Evolutionary conservation across 495 filamentous ascomycete genomes (phyloP).

Genomic region (Xylaria scruposa): DNA sequence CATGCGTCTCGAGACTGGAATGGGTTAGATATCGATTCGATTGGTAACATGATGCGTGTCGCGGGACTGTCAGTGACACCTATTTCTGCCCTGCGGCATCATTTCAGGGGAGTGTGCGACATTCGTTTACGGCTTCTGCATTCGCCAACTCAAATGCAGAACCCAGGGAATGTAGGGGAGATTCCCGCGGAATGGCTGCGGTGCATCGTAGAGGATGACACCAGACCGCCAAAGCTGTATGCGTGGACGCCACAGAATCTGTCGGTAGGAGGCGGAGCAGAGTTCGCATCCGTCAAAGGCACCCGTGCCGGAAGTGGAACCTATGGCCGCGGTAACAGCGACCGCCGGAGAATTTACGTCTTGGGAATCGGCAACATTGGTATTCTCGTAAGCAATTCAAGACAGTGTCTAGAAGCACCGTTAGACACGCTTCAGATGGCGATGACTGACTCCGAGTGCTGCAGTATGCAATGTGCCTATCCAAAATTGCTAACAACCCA

Average conservation of each 20-base stretch:
- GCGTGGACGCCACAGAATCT: constrained; percentile 43
- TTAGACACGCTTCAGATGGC: too few relatives aligned
- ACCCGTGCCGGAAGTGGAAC: background rate
- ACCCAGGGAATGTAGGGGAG: background rate
- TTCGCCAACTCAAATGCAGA: constrained; percentile 11
- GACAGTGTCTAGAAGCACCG: too few relatives aligned
- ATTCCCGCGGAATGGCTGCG: constrained; percentile 32
- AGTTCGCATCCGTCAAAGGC: background rate
- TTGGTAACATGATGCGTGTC: constrained; percentile 12
- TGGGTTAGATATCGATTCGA: background rate
- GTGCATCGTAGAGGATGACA: constrained; percentile 28
- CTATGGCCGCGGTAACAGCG: background rate
- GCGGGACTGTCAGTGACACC: background rate
- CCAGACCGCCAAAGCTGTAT: constrained; percentile 39
- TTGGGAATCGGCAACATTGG: constrained; percentile 65
- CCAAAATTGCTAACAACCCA: constrained; percentile 37
- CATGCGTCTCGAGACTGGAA: background rate
- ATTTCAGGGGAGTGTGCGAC: background rate
- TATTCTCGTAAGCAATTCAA: too few relatives aligned
- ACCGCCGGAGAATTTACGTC: constrained; percentile 45
- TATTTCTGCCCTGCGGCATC: background rate
- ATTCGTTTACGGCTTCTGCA: constrained; percentile 4
- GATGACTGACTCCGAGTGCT: too few relatives aligned
- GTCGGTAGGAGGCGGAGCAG: background rate
- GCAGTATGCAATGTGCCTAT: constrained; percentile 44